Conservation (phyloP, 306 rosid species). For the Prunus mira region DNA sequence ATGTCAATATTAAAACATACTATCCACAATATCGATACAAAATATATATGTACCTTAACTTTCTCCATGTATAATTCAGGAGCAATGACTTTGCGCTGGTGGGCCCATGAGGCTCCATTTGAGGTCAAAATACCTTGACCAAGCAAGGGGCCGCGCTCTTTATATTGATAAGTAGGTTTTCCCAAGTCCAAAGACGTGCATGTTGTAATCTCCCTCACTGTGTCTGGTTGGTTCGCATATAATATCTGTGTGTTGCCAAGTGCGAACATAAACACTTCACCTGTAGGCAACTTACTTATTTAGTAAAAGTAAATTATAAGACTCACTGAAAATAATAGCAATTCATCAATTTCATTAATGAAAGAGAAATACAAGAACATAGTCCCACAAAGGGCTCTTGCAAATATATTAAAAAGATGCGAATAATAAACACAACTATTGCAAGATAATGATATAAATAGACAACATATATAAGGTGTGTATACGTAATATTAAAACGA, state of each 20-base stretch:
- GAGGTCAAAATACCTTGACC: slow-evolving; percentile 46
- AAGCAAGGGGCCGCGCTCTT: slow-evolving; percentile 34
- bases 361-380: too few species aligned
- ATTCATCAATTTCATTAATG: too few species aligned
- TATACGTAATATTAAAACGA: too few species aligned
- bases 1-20: too few species aligned
- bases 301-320: too few species aligned
- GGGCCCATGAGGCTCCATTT: slow-evolving; percentile 38
- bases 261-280: slow-evolving; percentile 34
- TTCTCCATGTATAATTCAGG: slow-evolving; percentile 50
- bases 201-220: slow-evolving; percentile 30
- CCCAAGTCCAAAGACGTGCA: slow-evolving; percentile 48
- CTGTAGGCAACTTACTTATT: slow-evolving; percentile 8
- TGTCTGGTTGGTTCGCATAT: slow-evolving; percentile 29
- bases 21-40: too few species aligned
- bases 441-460: too few species aligned
- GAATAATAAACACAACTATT: too few species aligned
- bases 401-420: too few species aligned
- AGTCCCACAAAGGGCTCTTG: too few species aligned
- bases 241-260: slow-evolving; percentile 42
- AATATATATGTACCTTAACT: slow-evolving; percentile 34
- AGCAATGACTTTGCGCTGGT: slow-evolving; percentile 46
- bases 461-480: too few species aligned
- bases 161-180: slow-evolving; percentile 31
- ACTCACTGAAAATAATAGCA: too few species aligned